Conservation (phyloP, 148 eudicot species). For the Limonium bicolor region DNA sequence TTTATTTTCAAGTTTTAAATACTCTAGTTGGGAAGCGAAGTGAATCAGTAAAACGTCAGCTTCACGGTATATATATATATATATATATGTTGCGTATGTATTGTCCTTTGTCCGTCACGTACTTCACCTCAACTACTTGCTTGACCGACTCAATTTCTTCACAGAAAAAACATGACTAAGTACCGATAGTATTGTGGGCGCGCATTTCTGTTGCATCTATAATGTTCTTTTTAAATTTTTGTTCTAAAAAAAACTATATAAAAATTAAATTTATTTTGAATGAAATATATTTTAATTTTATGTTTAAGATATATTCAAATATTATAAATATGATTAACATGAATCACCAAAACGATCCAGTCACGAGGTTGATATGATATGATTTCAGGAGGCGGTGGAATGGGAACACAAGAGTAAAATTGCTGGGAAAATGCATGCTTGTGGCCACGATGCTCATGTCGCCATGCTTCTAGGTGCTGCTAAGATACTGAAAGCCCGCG, state of each 20-base stretch:
- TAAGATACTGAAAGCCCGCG: slow-evolving; percentile 8
- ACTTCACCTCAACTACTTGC: too few relatives aligned
- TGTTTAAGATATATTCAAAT: background rate
- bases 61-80: too few relatives aligned
- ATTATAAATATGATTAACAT: background rate
- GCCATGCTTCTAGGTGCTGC: slow-evolving; percentile 54
- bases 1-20: too few relatives aligned
- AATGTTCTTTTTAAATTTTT: background rate
- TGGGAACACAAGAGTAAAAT: slow-evolving; percentile 42
- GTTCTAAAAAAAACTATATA: background rate
- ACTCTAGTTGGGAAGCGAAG: too few relatives aligned
- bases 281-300: background rate
- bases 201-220: too few relatives aligned
- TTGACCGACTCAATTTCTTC: too few relatives aligned
- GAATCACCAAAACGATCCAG: background rate
- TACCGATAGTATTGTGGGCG: too few relatives aligned
- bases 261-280: background rate
- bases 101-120: too few relatives aligned
- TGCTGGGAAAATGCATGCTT: slow-evolving; percentile 43
- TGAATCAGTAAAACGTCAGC: too few relatives aligned
- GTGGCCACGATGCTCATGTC: slow-evolving; percentile 44
- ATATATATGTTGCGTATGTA: too few relatives aligned
- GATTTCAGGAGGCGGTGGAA: slow-evolving; percentile 28
- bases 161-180: too few relatives aligned
- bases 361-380: too few relatives aligned